phyloP scores from a whole-genome alignment of 805 yeast genomes.

The Cyberlindnera petersonii region DNA sequence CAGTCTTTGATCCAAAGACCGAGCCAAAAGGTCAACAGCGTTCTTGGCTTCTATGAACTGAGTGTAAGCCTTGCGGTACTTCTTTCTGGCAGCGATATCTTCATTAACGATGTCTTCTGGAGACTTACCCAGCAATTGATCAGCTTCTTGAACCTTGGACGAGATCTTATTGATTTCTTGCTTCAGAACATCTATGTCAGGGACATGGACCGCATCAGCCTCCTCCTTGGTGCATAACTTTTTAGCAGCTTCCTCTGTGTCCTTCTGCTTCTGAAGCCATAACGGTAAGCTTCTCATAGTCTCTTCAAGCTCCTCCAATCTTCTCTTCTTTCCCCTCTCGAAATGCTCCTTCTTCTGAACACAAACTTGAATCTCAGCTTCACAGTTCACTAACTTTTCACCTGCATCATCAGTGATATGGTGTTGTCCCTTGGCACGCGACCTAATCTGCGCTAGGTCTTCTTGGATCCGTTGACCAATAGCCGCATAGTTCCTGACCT shows the following conservation, averaged over 20 bases:
- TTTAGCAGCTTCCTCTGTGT: conserved; percentile 29
- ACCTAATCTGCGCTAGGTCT: conserved; percentile 19
- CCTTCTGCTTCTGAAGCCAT: conserved; percentile 15
- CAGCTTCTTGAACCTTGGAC: conserved; percentile 46
- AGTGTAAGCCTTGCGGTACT: conserved; percentile 39
- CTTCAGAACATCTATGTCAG: conserved; percentile 45
- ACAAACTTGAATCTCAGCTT: conserved; percentile 14
- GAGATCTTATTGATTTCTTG: conserved; percentile 45
- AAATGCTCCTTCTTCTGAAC: conserved; percentile 17
- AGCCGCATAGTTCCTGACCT: conserved; percentile 21
- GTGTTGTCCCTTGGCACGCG: conserved; percentile 25
- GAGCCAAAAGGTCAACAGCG: conserved; percentile 30
- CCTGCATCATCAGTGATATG: conserved; percentile 18
- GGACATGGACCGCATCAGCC: conserved; percentile 37
- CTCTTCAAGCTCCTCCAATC: conserved; percentile 22
- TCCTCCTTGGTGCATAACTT: conserved; percentile 46
- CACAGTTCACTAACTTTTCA: conserved; percentile 6
- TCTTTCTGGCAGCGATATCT: conserved; percentile 40
- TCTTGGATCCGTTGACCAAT: conserved; percentile 21
- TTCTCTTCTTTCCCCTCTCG: conserved; percentile 14
- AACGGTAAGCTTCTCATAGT: conserved; percentile 19
- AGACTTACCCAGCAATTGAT: conserved; percentile 48
- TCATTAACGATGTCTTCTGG: conserved; percentile 52
- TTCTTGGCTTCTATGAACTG: conserved; percentile 35
- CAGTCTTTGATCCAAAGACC: conserved; percentile 41